phyloP scores from a whole-genome alignment of 2,329 filamentous ascomycete genomes.

The Thermoascus crustaceus region DNA sequence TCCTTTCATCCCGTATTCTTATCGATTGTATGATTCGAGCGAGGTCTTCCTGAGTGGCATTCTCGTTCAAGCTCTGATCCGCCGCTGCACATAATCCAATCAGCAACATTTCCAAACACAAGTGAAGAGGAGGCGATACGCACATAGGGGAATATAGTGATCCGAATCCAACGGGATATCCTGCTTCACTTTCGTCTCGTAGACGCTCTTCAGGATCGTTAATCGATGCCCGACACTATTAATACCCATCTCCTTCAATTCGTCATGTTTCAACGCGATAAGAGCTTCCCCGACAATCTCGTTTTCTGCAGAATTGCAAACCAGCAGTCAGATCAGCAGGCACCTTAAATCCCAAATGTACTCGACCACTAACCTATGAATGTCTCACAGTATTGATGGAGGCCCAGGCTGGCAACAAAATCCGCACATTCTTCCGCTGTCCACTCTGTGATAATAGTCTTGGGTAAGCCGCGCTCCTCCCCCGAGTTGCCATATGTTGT shows the following conservation, averaged over 20 bases:
- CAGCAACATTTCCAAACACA: conserved; percentile 4
- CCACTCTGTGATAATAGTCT: conserved; percentile 53
- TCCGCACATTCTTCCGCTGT: conserved; percentile 80
- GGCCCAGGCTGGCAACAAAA: conserved; percentile 70
- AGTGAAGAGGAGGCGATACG: conserved; percentile 26
- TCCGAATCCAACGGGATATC: conserved; percentile 85
- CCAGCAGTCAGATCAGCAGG: conserved; percentile 6
- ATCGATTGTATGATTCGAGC: conserved; percentile 84
- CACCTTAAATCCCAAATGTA: not conserved
- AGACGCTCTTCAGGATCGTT: conserved; percentile 90
- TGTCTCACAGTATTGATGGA: conserved; percentile 72
- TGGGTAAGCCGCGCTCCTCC: conserved; percentile 47
- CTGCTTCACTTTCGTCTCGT: conserved; percentile 91
- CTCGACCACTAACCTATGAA: conserved; percentile 63
- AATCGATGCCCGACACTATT: conserved; percentile 86
- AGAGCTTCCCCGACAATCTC: conserved; percentile 89
- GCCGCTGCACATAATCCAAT: conserved; percentile 53
- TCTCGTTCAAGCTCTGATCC: conserved; percentile 79
- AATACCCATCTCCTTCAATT: conserved; percentile 92
- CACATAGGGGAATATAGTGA: conserved; percentile 89
- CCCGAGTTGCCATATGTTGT: conserved; percentile 49
- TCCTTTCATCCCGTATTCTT: conserved; percentile 80
- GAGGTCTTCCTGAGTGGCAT: conserved; percentile 87
- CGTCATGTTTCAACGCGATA: conserved; percentile 79
- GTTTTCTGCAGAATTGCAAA: conserved; percentile 57